Conservation (phyloP, 1,284 basidiomycete genomes). For the Leucoagaricus sp. region DNA sequence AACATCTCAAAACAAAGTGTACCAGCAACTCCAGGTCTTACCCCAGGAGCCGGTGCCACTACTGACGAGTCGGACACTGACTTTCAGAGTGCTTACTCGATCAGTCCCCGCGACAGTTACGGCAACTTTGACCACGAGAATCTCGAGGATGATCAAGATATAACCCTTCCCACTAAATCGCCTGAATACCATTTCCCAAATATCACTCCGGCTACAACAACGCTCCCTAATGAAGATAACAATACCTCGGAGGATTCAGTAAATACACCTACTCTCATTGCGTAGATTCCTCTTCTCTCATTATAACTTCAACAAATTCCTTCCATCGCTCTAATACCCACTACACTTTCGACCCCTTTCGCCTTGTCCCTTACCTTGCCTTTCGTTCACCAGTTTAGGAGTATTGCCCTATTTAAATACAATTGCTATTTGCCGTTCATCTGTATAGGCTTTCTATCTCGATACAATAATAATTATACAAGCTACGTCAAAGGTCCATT, state of each 20-base stretch:
- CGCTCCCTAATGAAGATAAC: neutral
- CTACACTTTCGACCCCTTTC: neutral
- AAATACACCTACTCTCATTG: slow-evolving; percentile 3
- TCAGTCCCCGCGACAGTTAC: slow-evolving; percentile 67
- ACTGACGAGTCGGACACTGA: slow-evolving; percentile 84
- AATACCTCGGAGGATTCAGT: neutral
- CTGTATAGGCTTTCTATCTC: slow-evolving; percentile 7
- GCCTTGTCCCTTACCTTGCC: neutral
- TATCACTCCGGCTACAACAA: neutral
- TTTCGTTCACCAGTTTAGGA: neutral
- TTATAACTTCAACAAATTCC: neutral
- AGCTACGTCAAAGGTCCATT: slow-evolving; percentile 53
- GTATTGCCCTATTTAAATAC: slow-evolving; percentile 12
- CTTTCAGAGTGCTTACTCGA: slow-evolving; percentile 81
- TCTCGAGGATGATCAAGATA: slow-evolving; percentile 19
- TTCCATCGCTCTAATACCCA: neutral
- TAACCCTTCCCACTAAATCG: slow-evolving; percentile 10
- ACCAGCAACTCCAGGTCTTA: slow-evolving; percentile 34
- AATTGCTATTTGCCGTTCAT: slow-evolving; percentile 10
- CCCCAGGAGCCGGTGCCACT: slow-evolving; percentile 37
- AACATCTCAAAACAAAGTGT: slow-evolving; percentile 26
- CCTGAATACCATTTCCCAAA: slow-evolving; percentile 1
- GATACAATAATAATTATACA: neutral
- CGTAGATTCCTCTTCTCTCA: neutral
- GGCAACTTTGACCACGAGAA: slow-evolving; percentile 36